Base-by-base conservation (phyloP, 2,329 filamentous ascomycete genomes). In the Sporothrix mexicana region DNA sequence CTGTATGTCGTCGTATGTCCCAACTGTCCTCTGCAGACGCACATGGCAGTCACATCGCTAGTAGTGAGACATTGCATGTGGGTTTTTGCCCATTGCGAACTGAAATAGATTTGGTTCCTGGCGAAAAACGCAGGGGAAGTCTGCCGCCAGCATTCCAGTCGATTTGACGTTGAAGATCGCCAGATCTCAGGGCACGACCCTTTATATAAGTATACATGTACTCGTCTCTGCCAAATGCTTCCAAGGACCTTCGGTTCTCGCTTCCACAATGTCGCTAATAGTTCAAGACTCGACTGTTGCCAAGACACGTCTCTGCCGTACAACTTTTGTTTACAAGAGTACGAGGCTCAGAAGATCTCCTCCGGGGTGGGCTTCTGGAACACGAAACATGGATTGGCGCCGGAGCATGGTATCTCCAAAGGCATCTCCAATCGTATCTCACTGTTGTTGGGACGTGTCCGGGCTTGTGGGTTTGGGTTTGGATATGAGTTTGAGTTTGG, bases 61-160 rank as follows among this genome's bases (percentile, higher is more conserved):
- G 68, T 53, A 30, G 53, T 70, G 68, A 61, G 68, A 69, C 67
- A 69, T 30, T 70, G 51, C 51, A 57, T 59, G 68, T 47, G 68
- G 53, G 41, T 45, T 55, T 47, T 20, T 23, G 30, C 30, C 4
- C 30, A 36, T 36, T 36, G 30, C 17, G 49, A 17, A 20, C 17
- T 15, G 23, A 30, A 15, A 17, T 15, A 64, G 61, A 45, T 30
- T 43, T 20, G 5, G 30, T 36, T 36, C 30, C 10, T 7, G 17
- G 23, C 20, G 41, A 23, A 47, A 55, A n/a, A 61, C 57, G 41
- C 25, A 49, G 62, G 64, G 51, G 49, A 25, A n/a, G 25, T 6
- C 51, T 25, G 25, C 7, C 41, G 23, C 41, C 7, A 23, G 41
- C 68, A 70, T 59, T 47, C 51, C 68, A 70, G 53, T 30, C 53